Evolutionary conservation across 2,329 filamentous ascomycete species (phyloP), one percentile per base, ranked within the genome.

Genomic region (Allantophomopsis lycopodina): DNA sequence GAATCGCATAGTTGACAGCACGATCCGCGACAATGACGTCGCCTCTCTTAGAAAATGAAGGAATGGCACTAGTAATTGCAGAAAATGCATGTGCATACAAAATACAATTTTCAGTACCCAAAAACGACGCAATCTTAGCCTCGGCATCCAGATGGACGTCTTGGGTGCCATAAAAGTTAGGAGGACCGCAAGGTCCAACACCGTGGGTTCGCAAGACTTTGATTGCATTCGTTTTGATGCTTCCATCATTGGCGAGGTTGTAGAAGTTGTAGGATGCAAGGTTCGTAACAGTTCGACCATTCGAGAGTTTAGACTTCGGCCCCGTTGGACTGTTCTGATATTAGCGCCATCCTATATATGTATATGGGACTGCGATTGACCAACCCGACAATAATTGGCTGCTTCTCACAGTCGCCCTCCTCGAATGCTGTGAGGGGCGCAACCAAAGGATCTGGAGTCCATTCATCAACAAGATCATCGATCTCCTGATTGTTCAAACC

Each of bases 71-170:
- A 13, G 84, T 88, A 44, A 95, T 93, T 33, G 91, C 95, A 16
- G 85, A 94, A 57, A 98, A 96, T 3, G 87, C 81, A 57, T 98
- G 91, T 1, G 91, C 84, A 56, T 98, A 98, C 43, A 98, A 79
- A 49, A 98, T 96, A 55, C 86, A 93, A 28, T 82, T 79, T 40
- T 88, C 78, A 1, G 84, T 84, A 16, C 91, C 91, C 20, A 98
- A 63, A 56, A 89, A 94, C 8, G 83, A 74, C 16, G 91, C 87
- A 54, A 98, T 88, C 57, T 96, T 89, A 41, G 84, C 76, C 63
- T 98, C 91, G 13, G 86, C 87, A 66, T 93, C 89, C 76, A 95
- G 88, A 61, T 98, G 91, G 35, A 96, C 88, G 61, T 96, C 91
- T 59, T 96, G 89, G 21, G 87, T 98, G 47, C 88, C 91, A 63